Conservation (phyloP, 768 basidiomycete species). For the Amanita rimosa region DNA sequence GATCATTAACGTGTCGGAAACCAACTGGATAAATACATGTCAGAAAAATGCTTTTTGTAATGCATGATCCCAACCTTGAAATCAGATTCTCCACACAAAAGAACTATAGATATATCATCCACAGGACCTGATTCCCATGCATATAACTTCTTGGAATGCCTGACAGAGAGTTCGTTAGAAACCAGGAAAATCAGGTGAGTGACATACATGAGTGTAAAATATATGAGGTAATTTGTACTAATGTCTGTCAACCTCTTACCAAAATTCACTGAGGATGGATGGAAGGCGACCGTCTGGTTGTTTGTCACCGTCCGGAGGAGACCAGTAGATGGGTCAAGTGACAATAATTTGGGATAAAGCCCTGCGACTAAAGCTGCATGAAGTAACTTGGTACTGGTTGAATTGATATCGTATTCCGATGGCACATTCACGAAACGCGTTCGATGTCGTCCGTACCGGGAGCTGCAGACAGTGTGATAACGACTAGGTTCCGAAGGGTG, state of each 20-base stretch:
- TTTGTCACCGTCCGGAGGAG: slow-evolving; percentile 76
- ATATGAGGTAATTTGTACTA: slow-evolving; percentile 61
- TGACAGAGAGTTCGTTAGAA: slow-evolving; percentile 16
- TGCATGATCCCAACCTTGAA: slow-evolving; percentile 45
- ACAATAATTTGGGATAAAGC: slow-evolving; percentile 83
- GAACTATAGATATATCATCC: slow-evolving; percentile 69
- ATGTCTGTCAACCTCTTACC: slow-evolving; percentile 55
- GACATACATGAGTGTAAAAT: slow-evolving; percentile 79
- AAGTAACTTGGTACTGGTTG: slow-evolving; percentile 51
- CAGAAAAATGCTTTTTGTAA: background rate
- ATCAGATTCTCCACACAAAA: slow-evolving; percentile 86
- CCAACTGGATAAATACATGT: slow-evolving; percentile 32
- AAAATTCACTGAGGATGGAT: slow-evolving; percentile 91
- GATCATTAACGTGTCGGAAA: slow-evolving; percentile 58
- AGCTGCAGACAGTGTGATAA: slow-evolving; percentile 26
- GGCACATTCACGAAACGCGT: slow-evolving; percentile 74
- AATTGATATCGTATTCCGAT: slow-evolving; percentile 55
- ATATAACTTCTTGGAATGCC: slow-evolving; percentile 91
- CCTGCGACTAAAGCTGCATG: slow-evolving; percentile 80
- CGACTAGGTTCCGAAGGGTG: slow-evolving; percentile 5
- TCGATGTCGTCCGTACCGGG: slow-evolving; percentile 63
- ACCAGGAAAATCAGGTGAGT: background rate
- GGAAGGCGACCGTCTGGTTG: slow-evolving; percentile 68
- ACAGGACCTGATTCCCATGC: slow-evolving; percentile 90
- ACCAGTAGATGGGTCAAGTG: slow-evolving; percentile 45